These are phyloP conservation scores for Leishmania mexicana DNA, from an alignment of 208 protist genomes.

Conservation along the genomic window DNA sequence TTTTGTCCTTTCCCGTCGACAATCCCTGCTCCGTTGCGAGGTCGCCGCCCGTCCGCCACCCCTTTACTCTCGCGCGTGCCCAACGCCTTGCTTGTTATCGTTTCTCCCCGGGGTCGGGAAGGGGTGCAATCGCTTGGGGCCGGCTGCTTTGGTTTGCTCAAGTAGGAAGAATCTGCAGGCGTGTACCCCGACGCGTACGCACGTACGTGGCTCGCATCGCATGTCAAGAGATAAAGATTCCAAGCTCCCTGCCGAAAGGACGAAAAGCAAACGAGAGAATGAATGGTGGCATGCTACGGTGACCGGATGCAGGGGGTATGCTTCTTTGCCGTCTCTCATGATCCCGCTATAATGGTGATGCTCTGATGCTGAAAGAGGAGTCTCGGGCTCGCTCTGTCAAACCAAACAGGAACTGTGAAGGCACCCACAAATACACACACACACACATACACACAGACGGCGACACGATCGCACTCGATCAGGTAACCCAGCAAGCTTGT, in stretches of 20 bases:
- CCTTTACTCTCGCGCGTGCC: too few species aligned
- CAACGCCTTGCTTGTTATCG: too few species aligned
- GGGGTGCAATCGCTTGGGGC: neutral
- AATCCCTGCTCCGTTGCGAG: too few species aligned
- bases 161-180: neutral
- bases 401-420: neutral
- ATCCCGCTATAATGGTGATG: neutral
- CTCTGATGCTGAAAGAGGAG: neutral
- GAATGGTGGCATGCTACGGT: neutral
- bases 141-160: neutral
- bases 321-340: neutral
- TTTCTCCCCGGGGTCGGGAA: neutral
- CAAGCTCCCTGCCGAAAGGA: neutral
- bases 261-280: neutral
- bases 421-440: slow-evolving; percentile 1
- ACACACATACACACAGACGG: neutral
- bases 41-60: neutral
- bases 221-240: neutral
- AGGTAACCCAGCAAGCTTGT: neutral
- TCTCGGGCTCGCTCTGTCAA: neutral
- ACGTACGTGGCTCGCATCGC: neutral
- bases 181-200: neutral
- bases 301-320: neutral
- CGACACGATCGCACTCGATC: neutral
- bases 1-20: too few species aligned